Conservation (phyloP, 2,329 filamentous ascomycete genomes). For the Gliomastix tumulicola region DNA sequence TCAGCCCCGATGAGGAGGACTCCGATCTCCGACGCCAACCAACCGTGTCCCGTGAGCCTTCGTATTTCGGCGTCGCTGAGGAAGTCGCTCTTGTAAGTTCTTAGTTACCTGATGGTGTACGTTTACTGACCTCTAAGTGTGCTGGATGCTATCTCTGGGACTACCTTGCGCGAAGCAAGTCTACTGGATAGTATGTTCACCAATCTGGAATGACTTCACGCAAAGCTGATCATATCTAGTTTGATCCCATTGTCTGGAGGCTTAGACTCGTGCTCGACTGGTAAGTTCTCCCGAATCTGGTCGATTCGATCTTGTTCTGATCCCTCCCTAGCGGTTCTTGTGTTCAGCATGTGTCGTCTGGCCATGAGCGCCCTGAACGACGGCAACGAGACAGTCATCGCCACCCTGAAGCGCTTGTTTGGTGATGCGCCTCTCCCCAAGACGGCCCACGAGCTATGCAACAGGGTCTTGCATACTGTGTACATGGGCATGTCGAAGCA, state of each 20-base stretch:
- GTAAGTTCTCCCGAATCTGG: background rate
- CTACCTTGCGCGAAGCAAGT: conserved; percentile 41
- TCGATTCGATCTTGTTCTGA: too few species aligned
- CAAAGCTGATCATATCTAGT: background rate
- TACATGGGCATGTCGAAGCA: conserved; percentile 42
- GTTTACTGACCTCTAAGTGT: background rate
- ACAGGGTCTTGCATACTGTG: conserved; percentile 29
- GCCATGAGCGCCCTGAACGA: conserved; percentile 43
- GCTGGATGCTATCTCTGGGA: conserved; percentile 39
- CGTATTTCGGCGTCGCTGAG: background rate
- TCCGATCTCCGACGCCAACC: background rate
- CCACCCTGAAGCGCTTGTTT: conserved; percentile 26
- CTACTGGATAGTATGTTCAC: conserved; percentile 43
- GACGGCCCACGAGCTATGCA: conserved; percentile 47
- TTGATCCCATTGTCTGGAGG: conserved; percentile 28
- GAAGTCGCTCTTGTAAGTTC: conserved; percentile 1
- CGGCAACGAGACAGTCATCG: conserved; percentile 21
- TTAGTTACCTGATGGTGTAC: background rate
- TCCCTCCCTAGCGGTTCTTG: conserved; percentile 13
- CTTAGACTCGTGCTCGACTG: conserved; percentile 15
- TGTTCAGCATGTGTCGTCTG: conserved; percentile 42
- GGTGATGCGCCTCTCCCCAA: conserved; percentile 29
- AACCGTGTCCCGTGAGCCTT: background rate
- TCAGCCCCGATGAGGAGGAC: conserved; percentile 1
- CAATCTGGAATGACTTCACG: background rate